A percentile compares a stretch with the other conserved stretches of the same genome.
Evolutionary conservation across 2,329 filamentous ascomycete species (phyloP).

Genomic region (Helotiales sp.): DNA sequence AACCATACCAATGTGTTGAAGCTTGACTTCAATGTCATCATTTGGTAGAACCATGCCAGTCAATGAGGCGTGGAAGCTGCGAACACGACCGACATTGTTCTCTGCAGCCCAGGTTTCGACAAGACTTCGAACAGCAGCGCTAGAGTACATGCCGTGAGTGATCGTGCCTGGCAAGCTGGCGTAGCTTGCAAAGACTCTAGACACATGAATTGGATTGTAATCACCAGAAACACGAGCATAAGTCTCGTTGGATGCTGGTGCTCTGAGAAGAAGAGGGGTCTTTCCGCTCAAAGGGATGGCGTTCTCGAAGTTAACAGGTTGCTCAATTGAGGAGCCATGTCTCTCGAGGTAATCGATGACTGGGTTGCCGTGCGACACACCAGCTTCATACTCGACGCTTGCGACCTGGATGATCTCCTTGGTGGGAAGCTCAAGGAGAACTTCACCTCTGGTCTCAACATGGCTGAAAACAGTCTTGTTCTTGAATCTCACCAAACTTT

Average conservation of each 20-base stretch:
- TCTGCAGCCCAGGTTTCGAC: constrained; percentile 99
- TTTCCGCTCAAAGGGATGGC: constrained; percentile 93
- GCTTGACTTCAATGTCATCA: constrained; percentile 89
- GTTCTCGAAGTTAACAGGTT: constrained; percentile 96
- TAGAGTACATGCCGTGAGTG: constrained; percentile 99
- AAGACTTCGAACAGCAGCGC: constrained; percentile 89
- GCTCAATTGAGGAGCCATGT: constrained; percentile 88
- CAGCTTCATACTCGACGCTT: constrained; percentile 94
- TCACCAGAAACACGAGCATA: constrained; percentile 97
- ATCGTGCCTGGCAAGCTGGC: constrained; percentile 96
- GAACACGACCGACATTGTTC: constrained; percentile 95
- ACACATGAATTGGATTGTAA: constrained; percentile 99
- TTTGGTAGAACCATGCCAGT: constrained; percentile 99
- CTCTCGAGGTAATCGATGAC: constrained; percentile 95
- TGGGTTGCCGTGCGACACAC: constrained; percentile 89
- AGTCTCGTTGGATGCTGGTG: constrained; percentile 94
- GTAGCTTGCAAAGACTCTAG: constrained; percentile 92
- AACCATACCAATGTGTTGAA: constrained; percentile 97
- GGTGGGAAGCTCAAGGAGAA: constrained; percentile 88
- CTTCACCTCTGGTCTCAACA: constrained; percentile 89
- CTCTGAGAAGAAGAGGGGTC: constrained; percentile 82
- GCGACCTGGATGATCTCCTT: constrained; percentile 98
- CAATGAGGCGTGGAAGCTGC: constrained; percentile 93
- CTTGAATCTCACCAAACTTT: constrained; percentile 91
- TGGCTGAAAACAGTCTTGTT: constrained; percentile 89